Evolutionary conservation across 2,329 filamentous ascomycete genomes (phyloP), one percentile per base, ranked within the genome.

Genomic region (Scedosporium apiospermum): DNA sequence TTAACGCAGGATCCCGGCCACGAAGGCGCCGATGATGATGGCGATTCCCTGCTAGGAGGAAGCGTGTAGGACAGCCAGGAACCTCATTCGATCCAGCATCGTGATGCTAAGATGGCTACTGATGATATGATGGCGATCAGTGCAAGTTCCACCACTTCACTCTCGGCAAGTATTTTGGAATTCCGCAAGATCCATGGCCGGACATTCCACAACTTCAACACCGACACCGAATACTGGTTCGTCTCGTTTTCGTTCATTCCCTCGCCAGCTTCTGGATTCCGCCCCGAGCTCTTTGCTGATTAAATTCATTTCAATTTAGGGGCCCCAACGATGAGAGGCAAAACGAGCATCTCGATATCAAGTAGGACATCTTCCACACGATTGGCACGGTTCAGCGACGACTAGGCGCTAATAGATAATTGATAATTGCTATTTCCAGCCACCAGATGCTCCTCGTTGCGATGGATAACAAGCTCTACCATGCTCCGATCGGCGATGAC

Each of bases 121-220:
- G 4, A 38, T 10, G 34, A 12, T 12, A 10, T 10, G 10, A 38
- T 38, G 34, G 4, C 34, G 9, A 38, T 10, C 44, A 49, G 44
- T 21, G n/a, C 16, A 6, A 49, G 18, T 21, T 73, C 71, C 2
- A 73, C 71, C 0, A 67, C 68, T 1, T 74, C 72, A 10, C 65
- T 75, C 2, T 67, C 69, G 2, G 69, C 70, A 6, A 73, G 70
- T 63, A 70, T 74, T 57, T 66, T 69, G 16, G 63, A 69, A 42
- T 72, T 70, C 41, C 68, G 69, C 46, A 65, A 62, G n/a, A 65
- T 73, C n/a, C 65, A 73, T 6, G 67, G 69, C 30, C 67, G 69
- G 5, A 65, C 65, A 0, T 72, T 67, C 53, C 67, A 71, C 23
- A 63, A 65, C 3, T 67, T 61, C 34, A 62, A 66, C 26, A 68